Evolutionary conservation across 768 basidiomycete genomes (phyloP).

Genomic region (Phlebiopsis gigantea): DNA sequence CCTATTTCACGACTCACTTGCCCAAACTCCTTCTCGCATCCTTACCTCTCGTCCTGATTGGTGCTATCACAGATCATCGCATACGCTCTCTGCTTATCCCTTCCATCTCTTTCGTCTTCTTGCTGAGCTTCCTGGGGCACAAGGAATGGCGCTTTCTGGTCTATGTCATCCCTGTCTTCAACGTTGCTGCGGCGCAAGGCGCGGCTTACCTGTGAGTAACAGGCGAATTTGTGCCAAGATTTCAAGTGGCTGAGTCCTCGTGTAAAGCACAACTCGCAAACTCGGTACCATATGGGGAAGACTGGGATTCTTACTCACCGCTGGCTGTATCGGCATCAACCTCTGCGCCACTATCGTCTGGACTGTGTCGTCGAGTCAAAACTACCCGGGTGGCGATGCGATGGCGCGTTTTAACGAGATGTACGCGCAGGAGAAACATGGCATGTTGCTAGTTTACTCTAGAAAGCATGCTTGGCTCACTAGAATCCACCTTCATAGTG

Average conservation of each 20-base stretch:
- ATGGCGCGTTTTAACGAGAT: conserved; percentile 54
- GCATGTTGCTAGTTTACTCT: conserved; percentile 19
- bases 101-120: conserved; percentile 44
- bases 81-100: conserved; percentile 48
- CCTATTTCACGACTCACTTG: conserved; percentile 62
- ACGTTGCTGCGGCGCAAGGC: conserved; percentile 71
- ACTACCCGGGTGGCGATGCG: conserved; percentile 89
- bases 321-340: conserved; percentile 51
- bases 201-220: conserved; percentile 55
- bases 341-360: conserved; percentile 45
- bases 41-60: conserved; percentile 55
- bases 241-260: background rate
- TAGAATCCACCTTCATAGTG: conserved; percentile 27
- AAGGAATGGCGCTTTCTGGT: conserved; percentile 98
- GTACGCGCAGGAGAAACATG: conserved; percentile 29
- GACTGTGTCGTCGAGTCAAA: conserved; percentile 55
- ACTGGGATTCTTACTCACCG: conserved; percentile 39
- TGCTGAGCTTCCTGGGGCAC: conserved; percentile 78
- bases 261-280: conserved; percentile 18
- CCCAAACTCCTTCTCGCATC: conserved; percentile 74
- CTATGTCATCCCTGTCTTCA: conserved; percentile 79
- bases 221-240: conserved; percentile 8
- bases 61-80: conserved; percentile 40
- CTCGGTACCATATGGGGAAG: conserved; percentile 45
- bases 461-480: background rate